Base-by-base conservation (phyloP, 1,284 basidiomycete genomes). In the Sporisorium scitamineum region DNA sequence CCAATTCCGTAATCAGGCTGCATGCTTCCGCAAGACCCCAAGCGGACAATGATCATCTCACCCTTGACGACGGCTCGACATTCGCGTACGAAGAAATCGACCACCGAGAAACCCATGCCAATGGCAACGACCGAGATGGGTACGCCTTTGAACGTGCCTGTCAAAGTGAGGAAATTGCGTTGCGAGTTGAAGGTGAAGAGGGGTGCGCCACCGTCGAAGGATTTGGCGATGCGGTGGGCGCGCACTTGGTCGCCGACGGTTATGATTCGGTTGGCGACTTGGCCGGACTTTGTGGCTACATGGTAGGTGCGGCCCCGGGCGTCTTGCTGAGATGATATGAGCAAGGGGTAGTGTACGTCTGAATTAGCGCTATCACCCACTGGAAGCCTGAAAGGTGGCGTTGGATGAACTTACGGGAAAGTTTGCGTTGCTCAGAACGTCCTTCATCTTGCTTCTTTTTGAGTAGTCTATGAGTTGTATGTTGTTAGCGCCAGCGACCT, bases 11-110 rank as follows among this genome's bases (percentile, higher is more conserved):
- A 87, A 2, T 71, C 54, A 69, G 91, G 89, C 37, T 89, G 87
- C 64, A 94, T 87, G n/a, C 89, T 90, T 20, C 93, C 93, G 80
- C 93, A 94, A 7, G 64, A 70, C 14, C 70, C 72, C n/a, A 76
- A 65, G 2, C 80, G 72, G 16, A 79, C 77, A 66, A 94, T 88
- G 71, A 90, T 87, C 89, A 94, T 90, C 81, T 94, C 92, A 9
- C 93, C 93, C 68, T 86, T 87, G 44, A 93, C 86, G 75, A 91
- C 91, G 81, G 94, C 93, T 63, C 93, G 88, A 18, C 89, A 90
- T 86, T 94, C 93, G 70, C 93, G 89, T 16, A 94, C 89, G 84
- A 94, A 93, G 86, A 94, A 94, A 85, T 94, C 93, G 87, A 73
- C 60, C 0, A 79, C 70, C 16, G 61, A 61, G 32, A 82, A 77